Evolutionary conservation across 768 basidiomycete species (phyloP), one percentile per base, ranked within the genome.

Genomic region (Suillus fuscotomentosus): DNA sequence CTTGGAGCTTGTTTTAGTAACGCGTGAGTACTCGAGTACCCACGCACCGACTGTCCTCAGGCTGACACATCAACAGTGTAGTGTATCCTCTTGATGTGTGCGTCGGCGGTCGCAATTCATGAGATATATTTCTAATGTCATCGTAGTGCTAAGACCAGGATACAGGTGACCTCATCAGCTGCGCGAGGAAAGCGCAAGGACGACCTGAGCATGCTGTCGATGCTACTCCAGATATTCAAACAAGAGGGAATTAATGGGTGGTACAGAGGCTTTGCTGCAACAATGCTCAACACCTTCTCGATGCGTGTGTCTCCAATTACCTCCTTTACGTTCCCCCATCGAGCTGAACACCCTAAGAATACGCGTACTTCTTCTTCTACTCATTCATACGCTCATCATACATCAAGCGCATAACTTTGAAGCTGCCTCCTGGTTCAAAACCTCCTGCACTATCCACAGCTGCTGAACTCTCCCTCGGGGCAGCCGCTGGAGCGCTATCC

Each of bases 331-430:
- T 24, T 36, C 10, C 39, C 43, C 43, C 31, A 27, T 38, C n/a
- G 39, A 59, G 39, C 17, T 66, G 39, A 27, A 45, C 38, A 55
- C n/a, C 31, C n/a, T 4, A 39, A 97, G 96, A 97, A 87, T 98
- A 96, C 73, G 97, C 97, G 31, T 99, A 99, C 80, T 99, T 99
- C 84, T 99, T 97, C 84, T 99, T 97, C 81, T 98, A 99, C 76
- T 92, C 95, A 24, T 83, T 95, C 76, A 91, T 99, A 31, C 87
- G 97, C 68, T 87, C 83, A 24, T 84, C 91, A 5, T 95, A 95
- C 77, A 86, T 91, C 70, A 89, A 86, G 71, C 86, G 92, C 20
- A 77, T 94, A 56, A 78, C 83, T 13, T 78, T 82, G 22, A 85
- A 82, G 62, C 81, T 87, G 2, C 85, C 89, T 0, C 70, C 84